Percentiles rank a stretch among this genome's conserved stretches.
phyloP scores from a whole-genome alignment of 169 alveolate species.

The Babesia gibsoni region DNA sequence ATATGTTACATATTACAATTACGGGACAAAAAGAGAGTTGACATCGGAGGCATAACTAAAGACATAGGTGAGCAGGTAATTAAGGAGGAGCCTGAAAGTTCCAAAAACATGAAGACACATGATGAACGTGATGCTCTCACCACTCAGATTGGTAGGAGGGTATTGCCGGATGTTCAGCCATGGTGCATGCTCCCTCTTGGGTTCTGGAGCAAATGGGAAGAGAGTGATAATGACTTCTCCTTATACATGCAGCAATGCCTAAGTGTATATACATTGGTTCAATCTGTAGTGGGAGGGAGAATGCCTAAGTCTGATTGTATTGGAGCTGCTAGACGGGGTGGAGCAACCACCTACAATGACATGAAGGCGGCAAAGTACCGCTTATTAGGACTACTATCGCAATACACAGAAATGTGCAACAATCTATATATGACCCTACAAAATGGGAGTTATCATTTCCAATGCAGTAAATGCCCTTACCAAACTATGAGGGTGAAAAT shows the following conservation, averaged over 20 bases:
- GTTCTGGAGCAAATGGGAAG: constrained; percentile 11
- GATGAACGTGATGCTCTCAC: too few species aligned
- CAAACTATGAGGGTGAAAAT: not conserved
- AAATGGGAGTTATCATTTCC: not conserved
- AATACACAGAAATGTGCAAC: not conserved
- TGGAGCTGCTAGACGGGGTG: not conserved
- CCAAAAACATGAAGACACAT: too few species aligned
- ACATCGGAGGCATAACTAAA: too few species aligned
- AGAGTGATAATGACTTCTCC: not conserved
- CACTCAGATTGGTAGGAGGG: too few species aligned
- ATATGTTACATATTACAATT: too few species aligned
- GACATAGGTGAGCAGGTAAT: too few species aligned
- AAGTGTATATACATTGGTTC: not conserved
- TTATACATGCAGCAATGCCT: not conserved
- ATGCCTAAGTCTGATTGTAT: not conserved
- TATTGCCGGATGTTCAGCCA: constrained; percentile 23
- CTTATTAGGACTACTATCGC: not conserved
- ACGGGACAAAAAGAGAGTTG: too few species aligned
- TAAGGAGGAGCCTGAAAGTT: too few species aligned
- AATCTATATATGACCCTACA: not conserved
- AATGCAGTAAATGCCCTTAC: not conserved
- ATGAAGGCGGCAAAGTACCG: not conserved
- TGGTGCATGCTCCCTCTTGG: constrained; percentile 17
- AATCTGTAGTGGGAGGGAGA: not conserved
- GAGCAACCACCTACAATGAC: not conserved